Percentiles rank a stretch among this genome's conserved stretches.
Evolutionary conservation across 2,329 filamentous ascomycete genomes (phyloP).

Genomic region (Ophiostoma populinum): DNA sequence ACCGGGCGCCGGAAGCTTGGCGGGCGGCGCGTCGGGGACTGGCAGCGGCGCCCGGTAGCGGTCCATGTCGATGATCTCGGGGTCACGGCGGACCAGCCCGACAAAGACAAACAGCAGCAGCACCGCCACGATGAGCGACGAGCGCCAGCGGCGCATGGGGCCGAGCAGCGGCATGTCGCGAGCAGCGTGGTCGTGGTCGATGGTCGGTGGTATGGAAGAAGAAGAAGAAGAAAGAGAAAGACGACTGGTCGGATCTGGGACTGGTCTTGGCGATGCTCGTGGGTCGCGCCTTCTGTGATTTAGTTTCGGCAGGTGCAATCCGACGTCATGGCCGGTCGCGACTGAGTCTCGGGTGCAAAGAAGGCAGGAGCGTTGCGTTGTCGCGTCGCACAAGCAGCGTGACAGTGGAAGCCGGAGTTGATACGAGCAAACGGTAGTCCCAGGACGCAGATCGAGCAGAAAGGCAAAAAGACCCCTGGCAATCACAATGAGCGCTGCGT

Average conservation of each 20-base stretch:
- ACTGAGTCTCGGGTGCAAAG: neutral
- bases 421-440: too few relatives aligned
- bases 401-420: too few relatives aligned
- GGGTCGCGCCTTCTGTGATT: neutral
- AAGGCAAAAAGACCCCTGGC: too few relatives aligned
- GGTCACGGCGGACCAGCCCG: slow-evolving; percentile 4
- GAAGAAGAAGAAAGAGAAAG: neutral
- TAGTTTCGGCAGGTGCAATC: neutral
- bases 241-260: neutral
- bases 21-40: slow-evolving; percentile 2
- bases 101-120: slow-evolving; percentile 5
- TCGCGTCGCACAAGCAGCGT: too few relatives aligned
- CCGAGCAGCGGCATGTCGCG: slow-evolving; percentile 3
- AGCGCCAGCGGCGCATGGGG: slow-evolving; percentile 12
- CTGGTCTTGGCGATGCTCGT: neutral
- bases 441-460: too few relatives aligned
- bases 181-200: neutral
- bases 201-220: neutral
- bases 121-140: slow-evolving; percentile 6
- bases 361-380: too few relatives aligned
- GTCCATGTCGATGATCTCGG: slow-evolving; percentile 7
- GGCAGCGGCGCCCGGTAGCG: slow-evolving; percentile 5
- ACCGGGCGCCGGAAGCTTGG: slow-evolving; percentile 5
- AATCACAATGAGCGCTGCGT: too few relatives aligned
- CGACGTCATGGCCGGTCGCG: slow-evolving; percentile 4